Evolutionary conservation across 176 grass and related monocot species (phyloP).

Genomic region (barley (Hordeum vulgare)): MorexV3_pseudomolecules_assembly NC_058519.1:537865809-537866308

Average conservation of each 20-base stretch:
- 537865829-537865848: no score
- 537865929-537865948: conserved; percentile 19
- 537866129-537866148: neutral
- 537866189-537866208: conserved; percentile 3
- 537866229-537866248: conserved; percentile 15
- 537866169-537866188: neutral
- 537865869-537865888: neutral
- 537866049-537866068: neutral
- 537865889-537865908: neutral
- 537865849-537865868: neutral
- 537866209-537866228: neutral
- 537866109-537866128: neutral
- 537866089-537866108: neutral
- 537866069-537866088: neutral
- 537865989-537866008: neutral
- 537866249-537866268: conserved; percentile 8
- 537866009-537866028: neutral
- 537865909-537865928: neutral
- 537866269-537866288: conserved; percentile 18
- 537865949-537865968: conserved; percentile 28
- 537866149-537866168: neutral
- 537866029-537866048: neutral
- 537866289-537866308: conserved; percentile 23
- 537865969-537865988: neutral
- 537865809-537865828: no score